phyloP scores from a whole-genome alignment of 768 basidiomycete genomes.

The Boletus edulis region DNA sequence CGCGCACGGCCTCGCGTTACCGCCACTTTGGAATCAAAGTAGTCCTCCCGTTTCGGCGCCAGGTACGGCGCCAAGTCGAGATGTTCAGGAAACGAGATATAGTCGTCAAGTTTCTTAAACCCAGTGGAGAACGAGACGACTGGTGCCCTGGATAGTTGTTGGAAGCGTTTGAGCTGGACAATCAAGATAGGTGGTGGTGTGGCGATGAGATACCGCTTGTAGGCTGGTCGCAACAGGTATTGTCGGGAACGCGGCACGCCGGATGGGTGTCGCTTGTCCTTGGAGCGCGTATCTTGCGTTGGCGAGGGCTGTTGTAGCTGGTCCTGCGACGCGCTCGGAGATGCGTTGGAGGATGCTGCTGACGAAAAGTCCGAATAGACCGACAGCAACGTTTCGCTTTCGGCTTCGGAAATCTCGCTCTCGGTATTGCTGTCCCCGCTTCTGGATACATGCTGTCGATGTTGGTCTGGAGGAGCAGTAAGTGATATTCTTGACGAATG shows the following conservation, averaged over 20 bases:
- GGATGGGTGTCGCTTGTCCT: slow-evolving; percentile 33
- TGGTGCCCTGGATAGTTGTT: slow-evolving; percentile 70
- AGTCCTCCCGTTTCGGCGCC: slow-evolving; percentile 76
- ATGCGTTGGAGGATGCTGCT: slow-evolving; percentile 27
- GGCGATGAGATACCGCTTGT: slow-evolving; percentile 93
- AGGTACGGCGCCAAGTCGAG: slow-evolving; percentile 86
- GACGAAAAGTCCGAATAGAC: slow-evolving; percentile 37
- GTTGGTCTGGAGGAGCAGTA: slow-evolving; percentile 27
- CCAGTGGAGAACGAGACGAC: slow-evolving; percentile 63
- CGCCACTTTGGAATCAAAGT: slow-evolving; percentile 43
- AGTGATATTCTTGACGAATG: slow-evolving; percentile 28
- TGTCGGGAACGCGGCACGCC: slow-evolving; percentile 47
- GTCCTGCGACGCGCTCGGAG: slow-evolving; percentile 33
- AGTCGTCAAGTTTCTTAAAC: slow-evolving; percentile 91
- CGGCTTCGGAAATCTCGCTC: slow-evolving; percentile 34
- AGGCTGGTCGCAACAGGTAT: slow-evolving; percentile 77
- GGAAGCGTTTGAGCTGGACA: slow-evolving; percentile 93
- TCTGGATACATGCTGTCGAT: slow-evolving; percentile 18
- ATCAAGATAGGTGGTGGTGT: slow-evolving; percentile 84
- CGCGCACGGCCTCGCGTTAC: slow-evolving; percentile 23
- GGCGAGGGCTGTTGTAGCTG: slow-evolving; percentile 14
- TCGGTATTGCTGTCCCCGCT: slow-evolving; percentile 26
- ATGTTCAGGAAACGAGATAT: slow-evolving; percentile 83
- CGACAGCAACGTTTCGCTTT: slow-evolving; percentile 31
- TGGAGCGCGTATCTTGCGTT: slow-evolving; percentile 22